Evolutionary conservation across 208 protist species (phyloP), one percentile per base, ranked within the genome.

Genomic region (Acanthamoeba polyphaga): DNA sequence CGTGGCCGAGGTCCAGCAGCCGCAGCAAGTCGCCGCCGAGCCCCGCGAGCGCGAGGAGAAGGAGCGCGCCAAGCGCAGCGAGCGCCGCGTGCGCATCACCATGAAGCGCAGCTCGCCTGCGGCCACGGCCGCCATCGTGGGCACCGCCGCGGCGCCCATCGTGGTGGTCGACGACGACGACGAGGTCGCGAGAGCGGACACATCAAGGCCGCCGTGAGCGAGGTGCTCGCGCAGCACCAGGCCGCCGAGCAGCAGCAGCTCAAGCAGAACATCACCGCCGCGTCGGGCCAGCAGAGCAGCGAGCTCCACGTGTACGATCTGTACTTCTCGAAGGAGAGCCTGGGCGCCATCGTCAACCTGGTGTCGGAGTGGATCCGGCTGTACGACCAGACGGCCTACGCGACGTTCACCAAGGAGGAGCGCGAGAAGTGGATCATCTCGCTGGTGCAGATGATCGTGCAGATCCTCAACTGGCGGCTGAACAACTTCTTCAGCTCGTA

Each of bases 401-500:
- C 78, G 22, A 62, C 49, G 32, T 87, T 87, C 78, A 87, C 46
- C n/a, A n/a, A 43, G n/a, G 78, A 87, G 78, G 78, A 87, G 43
- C 78, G 78, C 19, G 78, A 87, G 78, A 87, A 58, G 78, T 87
- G 78, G 78, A 87, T 87, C 78, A 87, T 87, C 78, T 87, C 78
- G 78, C 78, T 87, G 51, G 51, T 87, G 51, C 78, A 87, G 78
- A 87, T 87, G 78, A 87, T 87, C 78, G 78, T 87, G 49, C 78
- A 87, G 78, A 87, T 87, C 32, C 78, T 87, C 78, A 87, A 87
- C 78, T 87, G 78, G 78, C 78, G 78, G n/a, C 78, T 87, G 17
- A 87, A 87, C 78, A 87, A 87, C 78, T 87, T 87, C 78, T 87
- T 87, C 78, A 87, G 78, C 78, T 87, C 78, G n/a, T 87, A 87